Base-by-base conservation (phyloP, 345 rosid genomes). In the Acer saccharum region DNA sequence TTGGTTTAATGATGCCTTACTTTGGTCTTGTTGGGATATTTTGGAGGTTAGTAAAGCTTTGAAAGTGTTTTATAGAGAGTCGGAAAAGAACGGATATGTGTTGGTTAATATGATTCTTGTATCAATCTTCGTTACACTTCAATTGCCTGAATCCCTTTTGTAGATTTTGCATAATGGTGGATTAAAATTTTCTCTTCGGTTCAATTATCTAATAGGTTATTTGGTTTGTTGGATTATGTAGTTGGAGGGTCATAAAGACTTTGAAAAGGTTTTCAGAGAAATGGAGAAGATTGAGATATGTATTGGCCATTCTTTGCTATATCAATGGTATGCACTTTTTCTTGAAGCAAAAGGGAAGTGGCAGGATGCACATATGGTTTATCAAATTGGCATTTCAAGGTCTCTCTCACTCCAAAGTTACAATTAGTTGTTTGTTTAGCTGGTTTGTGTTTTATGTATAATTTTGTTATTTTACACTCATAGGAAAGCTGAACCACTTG, bases 271-370 rank as follows among this genome's bases (percentile, higher is more conserved):
- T 80, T 86, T 79, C 55, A 83, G 74, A 85, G 91, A 94, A 81
- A 76, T 92, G 87, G 90, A 86, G 79, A 89, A 86, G 78, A 86
- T 68, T 25, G 74, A 71, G 79, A 87, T 89, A 65, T 92, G 95
- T 61, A 62, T 79, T 9, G 82, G 84, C 12, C 65, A 85, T 74
- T 79, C 94, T 20, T 78, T 82, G 76, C 92, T 91, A 57, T 96
- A 96, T 81, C 95, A 92, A 80, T 83, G 93, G 89, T 94, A 86
- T 66, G 97, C 98, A 18, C 62, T 81, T 41, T 87, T 94, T 72
- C 97, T 96, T 41, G 98, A 96, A 85, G 86, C 86, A 29, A 94
- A 89, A 81, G 97, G 89, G 81, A 83, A 83, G 63, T 91, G 93
- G 94, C 80, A 66, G 66, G 88, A 89, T 70, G 95, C 97, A 23